Evolutionary conservation across 1,139 yeast species (phyloP), one percentile per base, ranked within the genome.

Genomic region (Geotrichum bryndzae): DNA sequence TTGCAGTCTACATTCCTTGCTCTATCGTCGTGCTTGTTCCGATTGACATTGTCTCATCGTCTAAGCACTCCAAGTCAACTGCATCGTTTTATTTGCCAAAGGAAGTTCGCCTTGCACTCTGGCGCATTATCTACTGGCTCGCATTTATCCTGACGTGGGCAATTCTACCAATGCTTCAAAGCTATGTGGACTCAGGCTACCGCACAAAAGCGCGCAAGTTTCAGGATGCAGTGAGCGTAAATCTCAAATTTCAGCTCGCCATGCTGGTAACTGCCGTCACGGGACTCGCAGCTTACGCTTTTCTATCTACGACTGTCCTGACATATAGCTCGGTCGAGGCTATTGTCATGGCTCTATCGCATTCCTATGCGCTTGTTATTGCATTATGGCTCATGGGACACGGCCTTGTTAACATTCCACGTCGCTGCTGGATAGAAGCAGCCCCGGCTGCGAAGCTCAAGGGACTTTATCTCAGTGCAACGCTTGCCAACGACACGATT

Each of bases 371-470:
- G 0, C 79, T 90, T 69, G 79, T 87, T 1, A 71, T 90, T 56
- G 92, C 95, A 0, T 78, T 88, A 35, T 89, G 95, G 94, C 76
- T 90, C 62, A 85, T 90, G 88, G 89, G 94, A 0, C 94, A 89
- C 71, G 96, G 96, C 0, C 74, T 89, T 60, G 83, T 88, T 27
- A 80, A 82, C 60, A 79, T 88, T 3, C 96, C 96, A 0, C 78
- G 89, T 61, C 73, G 79, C 51, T 73, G 76, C 64, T 86, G 89
- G 84, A 74, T 76, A 58, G 77, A 79, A 60, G 84, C 87, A 8
- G 73, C 75, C 57, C 77, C 80, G 29, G 70, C 69, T 0, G 67
- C 68, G 18, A 73, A 76, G 38, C 71, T 82, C 41, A 77, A 81
- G 56, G 70, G 70, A 8, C 74, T 82, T 59, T 89, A 88, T 71